Base-by-base conservation (phyloP, 192 early-diverging fungal genomes). In the Coemansia sp. region DNA sequence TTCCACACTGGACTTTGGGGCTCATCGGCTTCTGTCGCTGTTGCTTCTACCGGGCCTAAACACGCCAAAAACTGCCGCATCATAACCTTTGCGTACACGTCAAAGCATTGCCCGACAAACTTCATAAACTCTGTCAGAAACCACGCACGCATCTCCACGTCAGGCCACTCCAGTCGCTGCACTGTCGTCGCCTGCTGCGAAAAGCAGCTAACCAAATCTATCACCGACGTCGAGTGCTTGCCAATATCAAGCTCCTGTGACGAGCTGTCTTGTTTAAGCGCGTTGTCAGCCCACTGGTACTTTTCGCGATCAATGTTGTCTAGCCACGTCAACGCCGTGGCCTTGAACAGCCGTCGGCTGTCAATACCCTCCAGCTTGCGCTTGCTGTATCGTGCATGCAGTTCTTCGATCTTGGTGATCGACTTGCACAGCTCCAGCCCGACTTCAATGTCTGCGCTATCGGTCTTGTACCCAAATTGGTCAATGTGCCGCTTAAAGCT, bases 221-320 rank as follows among this genome's bases (percentile, higher is more conserved):
- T 72, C 17, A 79, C 83, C 4, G 83, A 84, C 14, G 83, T 76
- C 29, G 83, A 84, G 49, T 82, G 80, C 63, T 78, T 77, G 48
- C 72, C 72, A 19, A 72, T 66, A 7, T 61, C 67, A 54, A 76
- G 53, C 57, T 68, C 71, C 10, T 47, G 71, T 11, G 67, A 66
- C 15, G 64, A 51, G 43, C 62, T 77, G 65, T 82, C 80, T 47
- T 70, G 66, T 59, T 68, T 70, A 43, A 82, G 71, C 14, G 80
- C 80, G 27, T 82, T 73, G 10, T 74, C 69, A 2, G 69, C 69
- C 75, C 70, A 73, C 10, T 66, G 59, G 39, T 35, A 51, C 65
- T 70, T 74, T 48, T 74, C 66, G 27, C 48, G 52, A 53, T 77
- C 80, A 22, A 82, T 70, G 29, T 69, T 70, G 22, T 37, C 60